Conservation (phyloP, 108 stramenopile species). For the Bacterosira constricta region DNA sequence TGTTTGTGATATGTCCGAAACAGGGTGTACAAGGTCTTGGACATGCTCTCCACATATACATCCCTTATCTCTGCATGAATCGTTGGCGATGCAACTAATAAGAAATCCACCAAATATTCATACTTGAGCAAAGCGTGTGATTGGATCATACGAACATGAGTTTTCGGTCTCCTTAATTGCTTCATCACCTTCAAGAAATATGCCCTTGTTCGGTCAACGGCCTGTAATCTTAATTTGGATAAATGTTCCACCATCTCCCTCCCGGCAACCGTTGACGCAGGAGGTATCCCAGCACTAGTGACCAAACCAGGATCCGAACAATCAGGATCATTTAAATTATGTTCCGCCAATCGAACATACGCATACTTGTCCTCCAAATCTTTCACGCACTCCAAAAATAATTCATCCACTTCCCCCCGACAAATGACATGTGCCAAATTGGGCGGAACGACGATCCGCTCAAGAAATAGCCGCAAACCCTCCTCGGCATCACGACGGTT, state of each 20-base stretch:
- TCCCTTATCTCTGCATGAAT: slow-evolving; percentile 90
- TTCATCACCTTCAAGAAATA: slow-evolving; percentile 89
- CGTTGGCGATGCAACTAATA: slow-evolving; percentile 84
- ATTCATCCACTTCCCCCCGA: slow-evolving; percentile 87
- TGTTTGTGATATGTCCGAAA: slow-evolving; percentile 97
- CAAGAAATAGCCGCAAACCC: slow-evolving; percentile 87
- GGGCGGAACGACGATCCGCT: slow-evolving; percentile 90
- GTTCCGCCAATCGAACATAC: slow-evolving; percentile 70
- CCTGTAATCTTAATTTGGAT: slow-evolving; percentile 81
- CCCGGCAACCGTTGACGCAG: slow-evolving; percentile 86
- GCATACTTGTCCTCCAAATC: slow-evolving; percentile 87
- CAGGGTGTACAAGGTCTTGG: slow-evolving; percentile 86
- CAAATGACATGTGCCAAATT: slow-evolving; percentile 84
- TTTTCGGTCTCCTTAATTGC: slow-evolving; percentile 78
- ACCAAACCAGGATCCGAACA: slow-evolving; percentile 56
- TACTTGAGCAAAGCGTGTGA: slow-evolving; percentile 91
- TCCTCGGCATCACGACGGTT: slow-evolving; percentile 94
- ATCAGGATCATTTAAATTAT: slow-evolving; percentile 29
- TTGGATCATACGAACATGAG: slow-evolving; percentile 97
- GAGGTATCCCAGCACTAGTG: slow-evolving; percentile 63
- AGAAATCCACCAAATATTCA: slow-evolving; percentile 87
- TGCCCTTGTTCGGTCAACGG: slow-evolving; percentile 84
- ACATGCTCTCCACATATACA: slow-evolving; percentile 95
- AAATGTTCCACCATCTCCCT: slow-evolving; percentile 91
- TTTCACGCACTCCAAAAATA: slow-evolving; percentile 88